Evolutionary conservation across 1,284 basidiomycete species (phyloP), one percentile per base, ranked within the genome.

Genomic region (Acaromyces ingoldii): DNA sequence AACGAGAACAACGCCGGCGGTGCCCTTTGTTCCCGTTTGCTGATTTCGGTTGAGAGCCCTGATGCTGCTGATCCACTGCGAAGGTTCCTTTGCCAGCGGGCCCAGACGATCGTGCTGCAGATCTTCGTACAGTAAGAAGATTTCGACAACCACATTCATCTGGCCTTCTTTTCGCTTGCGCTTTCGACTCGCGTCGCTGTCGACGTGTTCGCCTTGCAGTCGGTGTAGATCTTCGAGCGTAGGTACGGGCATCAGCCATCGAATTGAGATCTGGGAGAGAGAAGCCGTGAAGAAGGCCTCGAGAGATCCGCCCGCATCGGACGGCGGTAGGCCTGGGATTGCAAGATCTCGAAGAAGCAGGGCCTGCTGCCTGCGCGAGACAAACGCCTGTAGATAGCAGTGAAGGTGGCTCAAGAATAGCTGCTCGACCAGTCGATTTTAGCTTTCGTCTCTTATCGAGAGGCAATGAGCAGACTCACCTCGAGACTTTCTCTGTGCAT

Each of bases 301-400:
- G 7, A 65, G 19, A 2, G 42, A 21, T n/a, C n/a, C n/a, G n/a
- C n/a, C n/a, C n/a, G n/a, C n/a, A n/a, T n/a, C n/a, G 10, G 42
- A 45, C 17, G 2, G 22, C 19, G 17, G 17, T 31, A 13, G 5
- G 49, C 26, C 29, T 44, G 46, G 46, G 21, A 48, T 15, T 38
- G 22, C n/a, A 37, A 48, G n/a, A 15, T 43, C 19, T n/a, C 57
- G 51, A n/a, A 65, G 36, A 6, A 57, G 44, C 26, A 58, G 47
- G 1, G 60, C 57, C 30, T 65, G 63, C 38, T 63, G 55, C 29
- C 63, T 37, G 5, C 63, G 59, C 4, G 58, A 59, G 3, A 65
- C 57, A 25, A 63, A 65, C 9, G 60, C 60, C 41, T 65, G 63
- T 28, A 65, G 33, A 30, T 65, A 56, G 28, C 51, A 53, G 34